phyloP scores from a whole-genome alignment of 2,329 filamentous ascomycete species.

The Chaetomium sp. region DNA sequence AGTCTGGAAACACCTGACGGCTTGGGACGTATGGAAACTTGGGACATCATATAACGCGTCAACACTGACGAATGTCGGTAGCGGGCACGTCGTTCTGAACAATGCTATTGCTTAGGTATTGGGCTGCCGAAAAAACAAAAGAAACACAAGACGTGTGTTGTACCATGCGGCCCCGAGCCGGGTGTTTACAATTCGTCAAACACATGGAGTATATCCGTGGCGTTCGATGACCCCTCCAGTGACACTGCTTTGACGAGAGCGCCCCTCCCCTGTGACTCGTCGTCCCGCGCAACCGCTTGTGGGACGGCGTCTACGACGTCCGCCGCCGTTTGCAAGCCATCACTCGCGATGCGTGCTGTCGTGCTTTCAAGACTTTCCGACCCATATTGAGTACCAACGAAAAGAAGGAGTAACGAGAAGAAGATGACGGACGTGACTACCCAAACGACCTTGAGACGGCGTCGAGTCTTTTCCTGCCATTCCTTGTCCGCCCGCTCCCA shows the following conservation, averaged over 20 bases:
- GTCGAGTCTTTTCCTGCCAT: conserved; percentile 62
- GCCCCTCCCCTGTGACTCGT: neutral
- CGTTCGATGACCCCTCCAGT: neutral
- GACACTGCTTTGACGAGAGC: conserved; percentile 5
- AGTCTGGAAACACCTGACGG: too few relatives aligned
- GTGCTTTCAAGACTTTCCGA: conserved; percentile 14
- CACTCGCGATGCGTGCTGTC: conserved; percentile 11
- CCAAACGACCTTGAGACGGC: conserved; percentile 58
- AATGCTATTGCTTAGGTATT: neutral
- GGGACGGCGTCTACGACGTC: conserved; percentile 7
- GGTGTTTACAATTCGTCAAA: conserved; percentile 42
- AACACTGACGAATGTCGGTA: too few relatives aligned
- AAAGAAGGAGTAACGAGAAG: conserved; percentile 42
- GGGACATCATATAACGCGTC: too few relatives aligned
- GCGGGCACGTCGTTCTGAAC: neutral
- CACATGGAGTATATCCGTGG: conserved; percentile 32
- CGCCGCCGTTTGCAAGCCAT: conserved; percentile 10
- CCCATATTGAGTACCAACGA: conserved; percentile 32
- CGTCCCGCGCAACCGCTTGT: neutral
- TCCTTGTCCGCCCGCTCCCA: conserved; percentile 62
- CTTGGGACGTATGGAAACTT: too few relatives aligned
- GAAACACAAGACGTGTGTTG: neutral
- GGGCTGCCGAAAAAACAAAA: neutral
- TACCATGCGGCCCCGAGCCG: neutral
- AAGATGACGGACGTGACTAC: conserved; percentile 45